Percentiles rank a stretch among this genome's conserved stretches.
Conservation (phyloP, 768 basidiomycete species). For the Clitopilus hobsonii region DNA sequence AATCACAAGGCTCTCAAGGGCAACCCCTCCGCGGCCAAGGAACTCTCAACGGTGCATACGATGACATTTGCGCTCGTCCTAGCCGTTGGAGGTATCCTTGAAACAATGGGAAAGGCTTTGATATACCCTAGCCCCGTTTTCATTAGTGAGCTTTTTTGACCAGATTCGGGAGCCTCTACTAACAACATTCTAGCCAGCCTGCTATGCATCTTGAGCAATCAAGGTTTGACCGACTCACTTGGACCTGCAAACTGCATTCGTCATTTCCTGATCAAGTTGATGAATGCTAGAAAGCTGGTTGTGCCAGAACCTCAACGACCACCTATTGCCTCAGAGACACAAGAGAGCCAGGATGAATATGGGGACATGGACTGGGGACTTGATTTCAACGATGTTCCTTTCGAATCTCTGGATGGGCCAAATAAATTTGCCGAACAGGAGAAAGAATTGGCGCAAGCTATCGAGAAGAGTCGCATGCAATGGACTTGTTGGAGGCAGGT, state of each 20-base stretch:
- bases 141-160: slow-evolving; percentile 11
- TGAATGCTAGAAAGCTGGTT: slow-evolving; percentile 48
- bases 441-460: slow-evolving; percentile 29
- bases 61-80: neutral
- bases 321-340: slow-evolving; percentile 29
- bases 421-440: slow-evolving; percentile 35
- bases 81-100: slow-evolving; percentile 48
- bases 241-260: slow-evolving; percentile 51
- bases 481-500: slow-evolving; percentile 33
- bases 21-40: neutral
- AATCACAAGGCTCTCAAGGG: slow-evolving; percentile 39
- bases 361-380: slow-evolving; percentile 30
- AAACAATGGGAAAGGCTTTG: slow-evolving; percentile 24
- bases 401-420: slow-evolving; percentile 49
- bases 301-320: slow-evolving; percentile 40
- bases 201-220: slow-evolving; percentile 38
- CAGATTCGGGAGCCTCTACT: neutral
- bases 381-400: slow-evolving; percentile 58
- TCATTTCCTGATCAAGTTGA: slow-evolving; percentile 53
- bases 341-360: slow-evolving; percentile 81
- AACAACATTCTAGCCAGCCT: slow-evolving; percentile 50
- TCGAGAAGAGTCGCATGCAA: neutral
- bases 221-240: slow-evolving; percentile 29
- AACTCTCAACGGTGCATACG: neutral
- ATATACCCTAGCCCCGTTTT: slow-evolving; percentile 63